Evolutionary conservation across 441 rosid genomes (phyloP).

Genomic region (Populus hybrid): DNA sequence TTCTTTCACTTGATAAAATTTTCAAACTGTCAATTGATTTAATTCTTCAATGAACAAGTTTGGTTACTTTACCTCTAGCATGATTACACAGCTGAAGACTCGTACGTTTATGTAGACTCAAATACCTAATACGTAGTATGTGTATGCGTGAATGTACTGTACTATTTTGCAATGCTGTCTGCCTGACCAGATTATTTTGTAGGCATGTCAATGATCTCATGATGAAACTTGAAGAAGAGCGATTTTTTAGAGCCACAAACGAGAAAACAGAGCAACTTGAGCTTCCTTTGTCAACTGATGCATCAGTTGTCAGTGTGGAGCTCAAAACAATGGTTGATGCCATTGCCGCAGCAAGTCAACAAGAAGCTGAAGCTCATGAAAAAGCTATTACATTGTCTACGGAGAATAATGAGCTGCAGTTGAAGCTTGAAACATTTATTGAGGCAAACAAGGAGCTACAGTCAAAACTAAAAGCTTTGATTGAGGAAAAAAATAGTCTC

Average conservation of each 20-base stretch:
- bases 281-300: constrained; percentile 26
- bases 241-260: constrained; percentile 33
- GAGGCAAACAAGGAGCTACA: constrained; percentile 45
- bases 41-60: neutral
- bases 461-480: constrained; percentile 50
- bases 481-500: constrained; percentile 88
- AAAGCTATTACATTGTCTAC: constrained; percentile 54
- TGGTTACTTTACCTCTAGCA: neutral
- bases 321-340: constrained; percentile 96
- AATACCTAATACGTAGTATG: neutral
- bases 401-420: constrained; percentile 43
- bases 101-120: neutral
- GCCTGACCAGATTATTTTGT: constrained; percentile 17
- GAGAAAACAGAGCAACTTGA: constrained; percentile 30
- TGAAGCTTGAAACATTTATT: constrained; percentile 24
- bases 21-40: neutral
- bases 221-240: constrained; percentile 57
- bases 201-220: constrained; percentile 58
- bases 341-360: constrained; percentile 88
- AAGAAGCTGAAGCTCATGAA: constrained; percentile 93
- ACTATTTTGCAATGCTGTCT: neutral
- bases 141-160: neutral
- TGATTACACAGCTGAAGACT: neutral
- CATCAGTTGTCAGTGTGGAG: constrained; percentile 50
- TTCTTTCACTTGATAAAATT: neutral